Base-by-base conservation (phyloP, 805 yeast species). In the Zygotorulaspora danielsina region DNA sequence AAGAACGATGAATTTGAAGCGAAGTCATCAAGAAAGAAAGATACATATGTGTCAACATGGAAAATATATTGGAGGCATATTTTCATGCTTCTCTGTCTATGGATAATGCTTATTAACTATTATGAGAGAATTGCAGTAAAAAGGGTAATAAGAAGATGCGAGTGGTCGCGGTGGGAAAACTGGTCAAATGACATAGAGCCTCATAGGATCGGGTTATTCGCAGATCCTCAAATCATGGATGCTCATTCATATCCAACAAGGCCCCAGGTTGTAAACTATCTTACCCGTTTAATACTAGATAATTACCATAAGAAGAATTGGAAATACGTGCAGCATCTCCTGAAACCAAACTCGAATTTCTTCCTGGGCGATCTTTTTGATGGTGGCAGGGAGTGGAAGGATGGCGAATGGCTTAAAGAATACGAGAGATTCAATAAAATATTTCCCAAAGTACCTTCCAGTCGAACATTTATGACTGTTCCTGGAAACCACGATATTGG, bases 401-500 rank as follows among this genome's bases (percentile, higher is more conserved):
- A 76, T 45, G 72, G 72, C 22, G 67, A 71, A 16, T 87, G 96
- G 94, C 63, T 75, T 39, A 64, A 69, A 10, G 97, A 93, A 60
- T 80, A 72, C 52, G 54, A 60, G 15, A 66, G 98, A 37, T 93
- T 84, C 61, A 72, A 76, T 47, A 46, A 59, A 1, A 75, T 93
- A 3, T 90, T 84, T 60, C 81, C 83, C 5, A 65, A 67, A 43
- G 70, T 70, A 40, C 65, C 71, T n/a, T 63, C 69, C 38, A 66
- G 75, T 36, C 57, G 59, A 30, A 67, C 71, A 2, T 49, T 69
- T 13, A 59, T 66, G 67, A 65, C 71, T n/a, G 51, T 75, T 21
- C 96, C 96, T 0, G 99, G 98, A 1, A 93, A 93, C 57, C 99
- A 93, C 59, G 99, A 93, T 58, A 86, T 94, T 48, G 99, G 99